Conservation (phyloP, 257 asterid species). For the Solanum medicagineum region DNA sequence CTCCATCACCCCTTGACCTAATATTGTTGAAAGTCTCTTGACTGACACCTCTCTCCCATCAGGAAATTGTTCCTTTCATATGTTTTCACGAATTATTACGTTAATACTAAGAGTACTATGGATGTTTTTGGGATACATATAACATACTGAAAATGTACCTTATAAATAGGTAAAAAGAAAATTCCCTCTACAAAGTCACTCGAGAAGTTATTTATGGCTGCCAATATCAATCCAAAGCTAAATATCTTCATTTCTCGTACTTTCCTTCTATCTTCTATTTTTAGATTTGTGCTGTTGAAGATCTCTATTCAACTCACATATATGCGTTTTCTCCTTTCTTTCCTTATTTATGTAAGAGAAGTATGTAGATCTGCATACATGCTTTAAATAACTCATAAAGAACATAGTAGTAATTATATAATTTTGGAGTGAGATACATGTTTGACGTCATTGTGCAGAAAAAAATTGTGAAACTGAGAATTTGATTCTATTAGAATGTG, state of each 20-base stretch:
- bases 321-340: constrained; percentile 6
- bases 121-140: neutral
- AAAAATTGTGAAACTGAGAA: no score
- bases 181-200: constrained; percentile 43
- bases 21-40: constrained; percentile 40
- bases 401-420: neutral
- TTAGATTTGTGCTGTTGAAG: constrained; percentile 3
- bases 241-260: constrained; percentile 29
- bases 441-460: no score
- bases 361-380: neutral
- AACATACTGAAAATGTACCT: neutral
- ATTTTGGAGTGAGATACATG: no score
- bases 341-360: constrained; percentile 7
- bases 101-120: neutral
- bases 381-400: neutral
- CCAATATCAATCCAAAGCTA: constrained; percentile 22
- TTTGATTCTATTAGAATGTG: no score
- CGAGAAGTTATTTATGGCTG: constrained; percentile 45
- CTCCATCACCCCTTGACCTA: constrained; percentile 50
- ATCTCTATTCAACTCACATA: neutral
- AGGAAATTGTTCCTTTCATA: constrained; percentile 27
- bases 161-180: constrained; percentile 44
- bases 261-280: constrained; percentile 16
- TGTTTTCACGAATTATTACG: neutral
- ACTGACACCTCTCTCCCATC: constrained; percentile 51